Evolutionary conservation across 1,284 basidiomycete genomes (phyloP).

Genomic region (Malassezia yamatoensis): DNA sequence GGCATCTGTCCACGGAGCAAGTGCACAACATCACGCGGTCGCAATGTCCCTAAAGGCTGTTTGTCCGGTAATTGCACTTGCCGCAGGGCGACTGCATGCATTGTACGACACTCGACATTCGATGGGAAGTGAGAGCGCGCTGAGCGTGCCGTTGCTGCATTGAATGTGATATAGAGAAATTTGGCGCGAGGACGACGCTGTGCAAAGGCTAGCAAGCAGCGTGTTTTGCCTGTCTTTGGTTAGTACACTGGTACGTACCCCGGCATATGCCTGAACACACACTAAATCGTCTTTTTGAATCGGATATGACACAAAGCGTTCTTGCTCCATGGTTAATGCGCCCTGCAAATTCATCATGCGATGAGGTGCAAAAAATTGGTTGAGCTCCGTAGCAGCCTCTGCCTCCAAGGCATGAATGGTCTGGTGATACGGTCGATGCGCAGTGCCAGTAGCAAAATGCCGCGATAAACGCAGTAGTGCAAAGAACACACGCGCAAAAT

Average conservation of each 20-base stretch:
- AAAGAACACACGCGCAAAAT: slow-evolving; percentile 31
- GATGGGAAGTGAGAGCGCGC: slow-evolving; percentile 27
- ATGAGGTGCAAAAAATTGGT: slow-evolving; percentile 21
- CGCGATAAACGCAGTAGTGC: slow-evolving; percentile 27
- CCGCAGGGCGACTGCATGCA: slow-evolving; percentile 34
- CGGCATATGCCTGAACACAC: slow-evolving; percentile 38
- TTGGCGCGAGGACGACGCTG: slow-evolving; percentile 24
- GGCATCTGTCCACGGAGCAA: slow-evolving; percentile 25
- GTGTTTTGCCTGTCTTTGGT: slow-evolving; percentile 31
- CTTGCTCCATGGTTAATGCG: slow-evolving; percentile 35
- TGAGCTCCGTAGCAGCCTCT: slow-evolving; percentile 24
- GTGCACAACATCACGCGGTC: slow-evolving; percentile 28
- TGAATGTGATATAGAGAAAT: slow-evolving; percentile 41
- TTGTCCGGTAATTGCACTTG: slow-evolving; percentile 25
- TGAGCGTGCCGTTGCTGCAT: slow-evolving; percentile 31
- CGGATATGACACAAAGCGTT: slow-evolving; percentile 24
- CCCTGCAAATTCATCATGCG: neutral
- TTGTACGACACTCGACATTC: slow-evolving; percentile 38
- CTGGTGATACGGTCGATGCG: slow-evolving; percentile 17
- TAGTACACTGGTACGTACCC: slow-evolving; percentile 3
- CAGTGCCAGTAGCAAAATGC: slow-evolving; percentile 8
- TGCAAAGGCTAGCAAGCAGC: slow-evolving; percentile 33
- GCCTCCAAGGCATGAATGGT: slow-evolving; percentile 27
- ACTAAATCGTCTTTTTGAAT: slow-evolving; percentile 28
- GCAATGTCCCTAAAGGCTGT: slow-evolving; percentile 27